Conservation (phyloP, 2,329 filamentous ascomycete species). For the Penicillium capsulatum region DNA sequence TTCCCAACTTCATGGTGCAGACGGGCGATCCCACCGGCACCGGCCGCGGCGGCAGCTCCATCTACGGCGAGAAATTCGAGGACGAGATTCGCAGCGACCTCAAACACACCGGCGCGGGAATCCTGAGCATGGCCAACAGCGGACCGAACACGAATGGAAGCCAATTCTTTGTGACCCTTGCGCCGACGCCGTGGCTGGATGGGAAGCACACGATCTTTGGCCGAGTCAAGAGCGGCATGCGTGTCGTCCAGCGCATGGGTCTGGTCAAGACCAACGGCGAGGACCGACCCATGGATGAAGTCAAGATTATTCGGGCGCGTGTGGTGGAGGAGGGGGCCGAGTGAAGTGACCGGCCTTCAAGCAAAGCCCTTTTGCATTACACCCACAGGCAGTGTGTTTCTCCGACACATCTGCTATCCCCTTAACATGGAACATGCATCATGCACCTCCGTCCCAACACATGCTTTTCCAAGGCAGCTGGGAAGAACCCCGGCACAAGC, state of each 20-base stretch:
- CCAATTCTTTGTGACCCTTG: constrained; percentile 94
- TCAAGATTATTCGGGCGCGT: constrained; percentile 71
- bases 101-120: constrained; percentile 87
- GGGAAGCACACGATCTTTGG: constrained; percentile 98
- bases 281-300: constrained; percentile 75
- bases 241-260: constrained; percentile 81
- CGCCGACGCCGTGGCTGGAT: constrained; percentile 92
- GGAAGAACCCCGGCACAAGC: no score
- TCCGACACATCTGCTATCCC: not conserved
- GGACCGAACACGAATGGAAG: constrained; percentile 90
- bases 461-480: no score
- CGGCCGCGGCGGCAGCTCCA: constrained; percentile 79
- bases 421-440: no score
- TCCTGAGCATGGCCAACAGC: constrained; percentile 95
- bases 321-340: constrained; percentile 55
- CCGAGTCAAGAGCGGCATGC: constrained; percentile 76
- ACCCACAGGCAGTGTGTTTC: not conserved
- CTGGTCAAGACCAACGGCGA: constrained; percentile 76
- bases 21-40: constrained; percentile 92
- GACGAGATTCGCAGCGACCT: constrained; percentile 78
- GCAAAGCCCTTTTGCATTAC: not conserved
- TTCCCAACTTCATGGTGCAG: constrained; percentile 95
- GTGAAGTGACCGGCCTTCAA: constrained; percentile 20
- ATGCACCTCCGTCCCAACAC: no score
- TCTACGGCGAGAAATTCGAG: constrained; percentile 90